Conservation (phyloP, 495 filamentous ascomycete genomes). For the Cudoniella acicularis region DNA sequence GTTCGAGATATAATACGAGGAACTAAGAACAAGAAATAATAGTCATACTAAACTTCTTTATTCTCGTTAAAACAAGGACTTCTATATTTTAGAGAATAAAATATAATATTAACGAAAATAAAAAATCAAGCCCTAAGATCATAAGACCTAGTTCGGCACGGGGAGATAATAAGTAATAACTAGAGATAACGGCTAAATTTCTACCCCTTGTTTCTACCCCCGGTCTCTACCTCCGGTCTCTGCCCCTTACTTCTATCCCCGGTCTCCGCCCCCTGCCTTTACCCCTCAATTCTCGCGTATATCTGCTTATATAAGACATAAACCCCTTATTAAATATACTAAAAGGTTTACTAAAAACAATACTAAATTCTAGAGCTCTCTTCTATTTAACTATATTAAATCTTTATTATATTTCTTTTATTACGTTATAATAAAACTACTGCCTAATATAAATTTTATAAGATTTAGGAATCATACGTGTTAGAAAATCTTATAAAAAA, state of each 20-base stretch:
- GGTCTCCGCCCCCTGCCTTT: neutral
- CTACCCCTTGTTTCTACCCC: neutral
- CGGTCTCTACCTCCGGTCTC: neutral
- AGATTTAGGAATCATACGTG: neutral
- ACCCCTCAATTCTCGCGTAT: neutral
- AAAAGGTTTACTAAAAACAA: neutral
- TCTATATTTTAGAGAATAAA: neutral
- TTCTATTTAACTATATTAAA: neutral
- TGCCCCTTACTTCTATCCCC: neutral
- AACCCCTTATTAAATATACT: neutral
- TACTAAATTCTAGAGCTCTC: neutral
- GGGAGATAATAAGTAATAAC: neutral
- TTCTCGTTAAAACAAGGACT: neutral
- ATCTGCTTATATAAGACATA: neutral
- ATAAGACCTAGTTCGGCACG: neutral
- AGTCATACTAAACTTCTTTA: neutral
- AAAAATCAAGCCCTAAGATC: neutral
- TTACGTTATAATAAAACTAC: neutral
- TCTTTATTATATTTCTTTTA: neutral
- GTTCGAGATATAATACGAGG: neutral
- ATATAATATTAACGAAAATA: neutral
- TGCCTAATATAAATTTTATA: neutral
- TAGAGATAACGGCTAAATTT: neutral
- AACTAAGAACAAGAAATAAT: slow-evolving; percentile 2
- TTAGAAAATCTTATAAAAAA: neutral